Evolutionary conservation across 306 rosid species (phyloP), one percentile per base, ranked within the genome.

Genomic region (Sesbania bispinosa): DNA sequence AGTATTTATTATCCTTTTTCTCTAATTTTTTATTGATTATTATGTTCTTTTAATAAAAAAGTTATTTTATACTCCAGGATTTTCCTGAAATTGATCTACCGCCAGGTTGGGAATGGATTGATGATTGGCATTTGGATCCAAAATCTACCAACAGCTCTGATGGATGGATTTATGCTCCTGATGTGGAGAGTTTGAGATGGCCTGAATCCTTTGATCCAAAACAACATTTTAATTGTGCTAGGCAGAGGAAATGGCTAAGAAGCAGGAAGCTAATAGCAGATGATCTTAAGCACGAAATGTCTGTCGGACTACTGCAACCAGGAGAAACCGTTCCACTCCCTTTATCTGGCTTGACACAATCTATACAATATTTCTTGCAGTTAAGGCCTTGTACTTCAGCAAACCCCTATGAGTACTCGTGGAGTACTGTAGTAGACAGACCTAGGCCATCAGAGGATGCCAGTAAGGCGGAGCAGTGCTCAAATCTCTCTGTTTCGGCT

Each of bases 221-320:
- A 52, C 79, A 81, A 30, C 74, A 76, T 57, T 77, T 32, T 48
- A 87, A 81, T 78, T 32, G 60, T 74, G 92, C 92, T 10, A 85
- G 97, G 83, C 92, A 89, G 84, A 86, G 96, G 81, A 86, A 81
- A 81, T 92, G 97, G 97, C 70, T 87, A 53, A 86, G 94, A 77
- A 86, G 69, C 72, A 88, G 89, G 84, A 89, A 75, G 84, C 85
- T 74, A 60, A 77, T 81, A 69, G 71, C 68, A 48, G 70, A 69
- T 47, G 79, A 77, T 64, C 69, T 62, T 65, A 76, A 78, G 74
- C 77, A 52, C 19, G 93, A 86, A 79, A 80, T 94, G 54, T 68
- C 67, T 77, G 53, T 94, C 19, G 97, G 97, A 73, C 74, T 52
- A 47, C 84, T 94, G 82, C 89, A 88, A 79, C 99, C 99, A 26